Conservation (phyloP, 352 stramenopile genomes). For the Discostella stelligera region DNA sequence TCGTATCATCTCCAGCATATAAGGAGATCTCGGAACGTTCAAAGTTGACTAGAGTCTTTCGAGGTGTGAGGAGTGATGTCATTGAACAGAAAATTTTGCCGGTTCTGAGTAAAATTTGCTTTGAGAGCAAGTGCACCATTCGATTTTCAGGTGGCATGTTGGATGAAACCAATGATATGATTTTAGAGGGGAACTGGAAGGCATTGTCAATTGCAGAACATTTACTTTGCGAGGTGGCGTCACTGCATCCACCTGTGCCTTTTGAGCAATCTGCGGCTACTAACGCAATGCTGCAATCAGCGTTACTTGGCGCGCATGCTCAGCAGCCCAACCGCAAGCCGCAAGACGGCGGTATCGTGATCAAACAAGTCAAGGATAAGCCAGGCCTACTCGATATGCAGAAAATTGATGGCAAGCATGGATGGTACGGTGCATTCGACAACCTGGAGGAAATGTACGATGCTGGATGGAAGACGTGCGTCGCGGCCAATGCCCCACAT, state of each 20-base stretch:
- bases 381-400: conserved; percentile 66
- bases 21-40: conserved; percentile 53
- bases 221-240: conserved; percentile 41
- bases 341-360: conserved; percentile 18
- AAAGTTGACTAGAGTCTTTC: conserved; percentile 50
- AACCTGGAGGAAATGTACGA: conserved; percentile 46
- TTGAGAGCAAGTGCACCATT: conserved; percentile 79
- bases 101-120: conserved; percentile 60
- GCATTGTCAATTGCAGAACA: conserved; percentile 70
- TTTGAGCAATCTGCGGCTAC: conserved; percentile 25
- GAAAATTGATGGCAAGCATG: conserved; percentile 60
- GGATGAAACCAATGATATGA: conserved; percentile 56
- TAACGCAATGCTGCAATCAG: conserved; percentile 25
- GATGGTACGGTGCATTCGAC: conserved; percentile 70
- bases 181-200: conserved; percentile 77
- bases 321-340: conserved; percentile 20
- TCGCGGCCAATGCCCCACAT: conserved; percentile 65
- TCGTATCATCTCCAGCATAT: conserved; percentile 51
- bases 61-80: conserved; percentile 33
- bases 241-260: conserved; percentile 21
- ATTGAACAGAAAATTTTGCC: conserved; percentile 67
- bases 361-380: conserved; percentile 65
- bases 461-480: conserved; percentile 73
- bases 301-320: conserved; percentile 8
- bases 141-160: conserved; percentile 51